These are phyloP conservation scores for Parietaria judaica DNA, from an alignment of 306 rosid genomes.

Conservation along the genomic window DNA sequence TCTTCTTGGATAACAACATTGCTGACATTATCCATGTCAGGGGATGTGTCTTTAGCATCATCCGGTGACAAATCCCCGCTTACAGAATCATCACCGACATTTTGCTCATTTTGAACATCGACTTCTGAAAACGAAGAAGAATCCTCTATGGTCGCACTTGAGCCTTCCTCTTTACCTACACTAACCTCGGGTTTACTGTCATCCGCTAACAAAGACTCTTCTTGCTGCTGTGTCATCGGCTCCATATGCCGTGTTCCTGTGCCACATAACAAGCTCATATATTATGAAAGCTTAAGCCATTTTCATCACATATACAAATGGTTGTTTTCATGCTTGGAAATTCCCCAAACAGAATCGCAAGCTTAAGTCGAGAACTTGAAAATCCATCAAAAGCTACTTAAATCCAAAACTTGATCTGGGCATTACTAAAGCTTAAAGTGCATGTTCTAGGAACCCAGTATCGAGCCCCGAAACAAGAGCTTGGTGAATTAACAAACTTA, in stretches of 20 bases:
- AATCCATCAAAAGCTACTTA: no score
- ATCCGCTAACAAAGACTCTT: slow-evolving; percentile 48
- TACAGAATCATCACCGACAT: slow-evolving; percentile 45
- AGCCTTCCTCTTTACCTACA: slow-evolving; percentile 25
- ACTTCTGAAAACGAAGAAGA: slow-evolving; percentile 44
- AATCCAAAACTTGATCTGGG: no score
- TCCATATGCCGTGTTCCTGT: slow-evolving; percentile 58
- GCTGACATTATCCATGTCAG: slow-evolving; percentile 33
- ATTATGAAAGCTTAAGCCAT: slow-evolving; percentile 11
- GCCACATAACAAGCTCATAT: slow-evolving; percentile 8
- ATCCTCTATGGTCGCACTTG: slow-evolving; percentile 34
- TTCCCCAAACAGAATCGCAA: no score
- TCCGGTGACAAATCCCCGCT: slow-evolving; percentile 28
- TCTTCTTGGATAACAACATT: slow-evolving; percentile 40
- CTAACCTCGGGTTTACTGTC: slow-evolving; percentile 21
- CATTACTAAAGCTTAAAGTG: no score
- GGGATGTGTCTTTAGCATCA: slow-evolving; percentile 31
- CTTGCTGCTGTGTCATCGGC: slow-evolving; percentile 67
- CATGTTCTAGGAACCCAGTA: no score
- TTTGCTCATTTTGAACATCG: slow-evolving; percentile 31
- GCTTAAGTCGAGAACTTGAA: no score
- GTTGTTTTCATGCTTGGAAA: no score
- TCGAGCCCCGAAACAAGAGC: no score
- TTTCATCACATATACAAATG: slow-evolving; percentile 8
- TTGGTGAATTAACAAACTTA: no score